phyloP scores from a whole-genome alignment of 148 eudicot genomes.

The Rhododendron vialii region DNA sequence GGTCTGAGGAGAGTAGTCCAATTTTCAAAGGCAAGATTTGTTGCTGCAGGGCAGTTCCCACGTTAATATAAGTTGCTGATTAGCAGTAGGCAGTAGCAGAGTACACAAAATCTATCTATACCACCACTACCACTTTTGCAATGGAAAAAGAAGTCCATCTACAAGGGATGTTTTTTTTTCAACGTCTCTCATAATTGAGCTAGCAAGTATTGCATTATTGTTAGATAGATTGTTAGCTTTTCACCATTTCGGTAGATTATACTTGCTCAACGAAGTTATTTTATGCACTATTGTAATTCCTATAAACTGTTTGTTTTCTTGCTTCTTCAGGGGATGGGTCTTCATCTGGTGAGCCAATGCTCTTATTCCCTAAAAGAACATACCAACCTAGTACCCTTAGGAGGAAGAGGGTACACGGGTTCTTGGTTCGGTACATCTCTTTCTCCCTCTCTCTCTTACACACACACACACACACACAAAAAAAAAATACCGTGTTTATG shows the following conservation, averaged over 20 bases:
- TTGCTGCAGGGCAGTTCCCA: neutral
- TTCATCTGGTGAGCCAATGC: slow-evolving; percentile 63
- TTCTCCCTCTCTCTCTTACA: neutral
- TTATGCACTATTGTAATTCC: neutral
- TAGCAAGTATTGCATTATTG: neutral
- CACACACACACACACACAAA: neutral
- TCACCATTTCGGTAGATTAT: neutral
- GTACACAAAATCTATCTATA: neutral
- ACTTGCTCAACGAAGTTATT: neutral
- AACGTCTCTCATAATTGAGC: neutral
- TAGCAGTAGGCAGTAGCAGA: neutral
- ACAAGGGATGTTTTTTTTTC: neutral
- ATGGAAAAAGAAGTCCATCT: neutral
- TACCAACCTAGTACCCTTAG: slow-evolving; percentile 93
- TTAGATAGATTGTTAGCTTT: neutral
- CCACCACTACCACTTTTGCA: neutral
- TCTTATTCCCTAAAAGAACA: slow-evolving; percentile 68
- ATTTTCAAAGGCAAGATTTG: neutral
- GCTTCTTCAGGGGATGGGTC: slow-evolving; percentile 48
- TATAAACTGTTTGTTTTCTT: neutral
- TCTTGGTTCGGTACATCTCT: slow-evolving; percentile 62
- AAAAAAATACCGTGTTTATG: neutral
- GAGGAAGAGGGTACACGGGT: slow-evolving; percentile 87
- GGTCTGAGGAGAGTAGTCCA: neutral
- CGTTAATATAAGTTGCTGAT: neutral